Percentiles rank a stretch among this genome's conserved stretches.
Conservation (phyloP, 371 early-diverging fungal species). For the Umbelopsis sp. region DNA sequence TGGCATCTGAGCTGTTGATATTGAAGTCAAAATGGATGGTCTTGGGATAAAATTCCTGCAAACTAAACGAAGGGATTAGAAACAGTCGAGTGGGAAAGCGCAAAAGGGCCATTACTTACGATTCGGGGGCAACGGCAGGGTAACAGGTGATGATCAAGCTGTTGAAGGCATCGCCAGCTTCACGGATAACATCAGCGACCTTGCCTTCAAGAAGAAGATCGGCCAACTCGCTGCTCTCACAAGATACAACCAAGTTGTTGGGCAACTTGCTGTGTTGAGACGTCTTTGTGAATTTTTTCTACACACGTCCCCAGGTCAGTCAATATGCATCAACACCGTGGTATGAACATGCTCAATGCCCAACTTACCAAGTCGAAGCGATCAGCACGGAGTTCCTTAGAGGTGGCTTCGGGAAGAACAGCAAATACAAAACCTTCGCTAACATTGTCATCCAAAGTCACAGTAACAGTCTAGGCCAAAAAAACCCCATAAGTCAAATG, state of each 20-base stretch:
- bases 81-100: background rate
- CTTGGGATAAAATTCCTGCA: constrained; percentile 15
- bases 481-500: background rate
- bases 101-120: constrained; percentile 21
- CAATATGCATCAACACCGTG: background rate
- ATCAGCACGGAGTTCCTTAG: constrained; percentile 51
- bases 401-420: constrained; percentile 55
- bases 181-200: constrained; percentile 41
- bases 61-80: background rate
- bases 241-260: constrained; percentile 31
- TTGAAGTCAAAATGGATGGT: constrained; percentile 12
- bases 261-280: constrained; percentile 29
- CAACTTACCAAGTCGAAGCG: constrained; percentile 69
- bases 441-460: constrained; percentile 50
- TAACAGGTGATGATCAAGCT: constrained; percentile 44
- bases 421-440: constrained; percentile 68
- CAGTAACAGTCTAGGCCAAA: constrained; percentile 22
- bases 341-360: background rate
- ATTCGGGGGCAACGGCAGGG: constrained; percentile 53
- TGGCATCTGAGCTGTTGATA: background rate
- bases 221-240: constrained; percentile 48
- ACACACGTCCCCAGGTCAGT: background rate
- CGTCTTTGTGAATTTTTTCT: constrained; percentile 33
- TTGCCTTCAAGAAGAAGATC: constrained; percentile 39
- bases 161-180: constrained; percentile 38